phyloP scores from a whole-genome alignment of 768 basidiomycete species.

The Tricholoma hemisulphureum region DNA sequence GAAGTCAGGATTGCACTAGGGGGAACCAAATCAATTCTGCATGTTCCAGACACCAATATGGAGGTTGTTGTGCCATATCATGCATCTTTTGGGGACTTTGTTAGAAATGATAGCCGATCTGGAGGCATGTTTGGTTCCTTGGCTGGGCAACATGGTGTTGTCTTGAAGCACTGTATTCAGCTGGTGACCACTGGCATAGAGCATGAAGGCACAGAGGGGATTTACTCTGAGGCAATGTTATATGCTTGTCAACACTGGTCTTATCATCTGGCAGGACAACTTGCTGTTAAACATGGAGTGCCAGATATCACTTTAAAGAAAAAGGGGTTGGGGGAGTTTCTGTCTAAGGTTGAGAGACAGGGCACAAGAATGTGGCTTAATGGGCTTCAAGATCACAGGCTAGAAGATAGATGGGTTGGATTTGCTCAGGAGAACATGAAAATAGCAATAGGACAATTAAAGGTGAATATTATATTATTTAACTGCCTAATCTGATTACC shows the following conservation, averaged over 20 bases:
- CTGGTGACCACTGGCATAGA: not conserved
- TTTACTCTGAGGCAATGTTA: not conserved
- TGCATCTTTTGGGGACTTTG: not conserved
- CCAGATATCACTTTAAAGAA: not conserved
- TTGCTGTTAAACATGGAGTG: not conserved
- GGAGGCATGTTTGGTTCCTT: not conserved
- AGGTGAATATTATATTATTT: no score
- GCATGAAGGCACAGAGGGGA: not conserved
- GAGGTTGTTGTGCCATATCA: not conserved
- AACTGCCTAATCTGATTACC: no score
- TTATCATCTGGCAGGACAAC: not conserved
- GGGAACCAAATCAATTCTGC: not conserved
- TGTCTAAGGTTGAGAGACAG: not conserved
- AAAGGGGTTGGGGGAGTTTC: not conserved
- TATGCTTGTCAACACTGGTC: not conserved
- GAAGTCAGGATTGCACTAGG: not conserved
- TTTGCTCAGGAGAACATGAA: no score
- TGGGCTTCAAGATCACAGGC: no score
- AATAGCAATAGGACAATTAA: no score
- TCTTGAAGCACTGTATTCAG: not conserved
- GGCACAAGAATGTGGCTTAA: no score
- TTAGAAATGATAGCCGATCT: not conserved
- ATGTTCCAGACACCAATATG: not conserved
- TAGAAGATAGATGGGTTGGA: no score
- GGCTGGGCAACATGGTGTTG: not conserved